phyloP scores from a whole-genome alignment of 208 protist species.

The Phytomonas sp. region DNA sequence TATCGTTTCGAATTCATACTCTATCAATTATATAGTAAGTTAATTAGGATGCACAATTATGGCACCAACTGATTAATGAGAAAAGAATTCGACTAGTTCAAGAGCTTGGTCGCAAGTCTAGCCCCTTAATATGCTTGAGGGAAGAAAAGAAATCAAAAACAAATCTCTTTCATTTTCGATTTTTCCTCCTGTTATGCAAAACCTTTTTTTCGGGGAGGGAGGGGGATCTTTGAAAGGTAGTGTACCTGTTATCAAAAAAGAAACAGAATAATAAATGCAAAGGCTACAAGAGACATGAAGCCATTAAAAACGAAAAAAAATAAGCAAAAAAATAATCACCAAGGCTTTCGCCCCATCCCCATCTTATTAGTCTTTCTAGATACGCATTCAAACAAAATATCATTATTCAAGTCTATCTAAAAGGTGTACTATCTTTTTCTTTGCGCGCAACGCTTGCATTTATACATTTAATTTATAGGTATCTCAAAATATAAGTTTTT shows the following conservation, averaged over 20 bases:
- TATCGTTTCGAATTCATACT: neutral
- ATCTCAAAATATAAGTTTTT: neutral
- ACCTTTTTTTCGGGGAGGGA: neutral
- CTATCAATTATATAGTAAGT: neutral
- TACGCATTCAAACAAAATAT: neutral
- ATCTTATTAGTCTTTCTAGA: neutral
- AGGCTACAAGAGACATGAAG: conserved; percentile 5
- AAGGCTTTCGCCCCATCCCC: conserved; percentile 2
- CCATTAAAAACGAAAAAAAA: conserved; percentile 7
- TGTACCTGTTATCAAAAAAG: neutral
- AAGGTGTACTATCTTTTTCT: neutral
- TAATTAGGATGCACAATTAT: conserved; percentile 2
- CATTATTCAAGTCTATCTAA: neutral
- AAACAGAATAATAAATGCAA: conserved; percentile 2
- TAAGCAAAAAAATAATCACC: conserved; percentile 3
- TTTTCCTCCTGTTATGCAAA: neutral
- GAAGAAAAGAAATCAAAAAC: neutral
- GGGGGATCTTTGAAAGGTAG: neutral
- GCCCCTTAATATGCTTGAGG: neutral
- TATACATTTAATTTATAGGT: neutral
- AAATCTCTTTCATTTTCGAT: neutral
- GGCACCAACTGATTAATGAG: neutral
- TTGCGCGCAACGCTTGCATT: neutral
- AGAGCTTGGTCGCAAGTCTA: neutral
- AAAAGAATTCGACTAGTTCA: neutral